Evolutionary conservation across 2,329 filamentous ascomycete genomes (phyloP), one percentile per base, ranked within the genome.

Genomic region (Rutstroemia sp.): DNA sequence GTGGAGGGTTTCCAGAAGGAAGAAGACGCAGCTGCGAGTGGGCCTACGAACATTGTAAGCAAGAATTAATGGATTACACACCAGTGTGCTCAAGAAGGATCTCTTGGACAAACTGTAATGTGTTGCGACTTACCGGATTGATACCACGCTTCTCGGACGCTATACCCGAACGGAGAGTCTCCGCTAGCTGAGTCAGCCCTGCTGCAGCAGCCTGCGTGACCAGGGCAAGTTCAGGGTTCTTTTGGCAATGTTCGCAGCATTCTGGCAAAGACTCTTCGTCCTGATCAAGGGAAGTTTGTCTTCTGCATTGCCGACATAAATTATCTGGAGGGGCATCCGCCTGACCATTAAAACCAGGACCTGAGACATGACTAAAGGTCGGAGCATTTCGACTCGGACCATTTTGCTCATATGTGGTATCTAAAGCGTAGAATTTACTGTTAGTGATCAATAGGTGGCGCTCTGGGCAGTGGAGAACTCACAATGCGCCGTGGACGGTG

Each of bases 141-240:
- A 58, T 54, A 58, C 55, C 59, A 54, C 60, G 63, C 42, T 61
- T 58, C 17, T 63, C 61, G 57, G 63, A 60, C 40, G 62, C 59
- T 57, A 64, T 62, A 49, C 64, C 63, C 56, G 57, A 63, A 61
- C 57, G 48, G 53, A 68, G 65, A 17, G 64, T 67, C 17, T 61
- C 59, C 59, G 58, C 61, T 39, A 67, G 61, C 58, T 67, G 56
- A 64, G 60, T 67, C 59, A 67, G 64, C 61, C 56, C 61, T 36
- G 57, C 55, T 63, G 61, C 63, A 61, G 63, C 58, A 54, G 60
- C 62, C 54, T 64, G 57, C 27, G 62, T 61, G 50, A 64, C 57
- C 50, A 51, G 54, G 46, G 57, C 58, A 9, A 66, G 56, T 40
- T 64, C 64, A 17, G 64, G 61, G 54, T 63, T 55, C 34, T 49